Conservation (phyloP, 1,284 basidiomycete species). For the Erythrobasidium hasegawianum region DNA sequence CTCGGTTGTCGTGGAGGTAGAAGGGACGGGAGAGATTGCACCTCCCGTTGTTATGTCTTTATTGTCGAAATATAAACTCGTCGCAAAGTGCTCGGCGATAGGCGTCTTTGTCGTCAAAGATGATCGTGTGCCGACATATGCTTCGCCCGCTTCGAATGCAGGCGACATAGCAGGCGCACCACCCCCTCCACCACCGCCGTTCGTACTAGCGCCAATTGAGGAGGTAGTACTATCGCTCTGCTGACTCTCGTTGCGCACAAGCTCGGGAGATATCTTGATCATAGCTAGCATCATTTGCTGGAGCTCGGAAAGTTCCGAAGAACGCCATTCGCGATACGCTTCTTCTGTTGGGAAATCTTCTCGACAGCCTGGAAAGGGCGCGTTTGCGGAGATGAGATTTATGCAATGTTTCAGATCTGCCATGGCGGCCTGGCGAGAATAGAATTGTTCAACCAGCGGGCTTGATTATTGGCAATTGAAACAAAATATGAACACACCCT, state of each 20-base stretch:
- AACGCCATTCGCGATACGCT: slow-evolving; percentile 79
- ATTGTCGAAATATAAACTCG: not conserved
- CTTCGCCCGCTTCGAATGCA: slow-evolving; percentile 29
- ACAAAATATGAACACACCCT: slow-evolving; percentile 58
- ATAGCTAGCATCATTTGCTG: slow-evolving; percentile 85
- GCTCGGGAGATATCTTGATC: slow-evolving; percentile 79
- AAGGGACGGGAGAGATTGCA: not conserved
- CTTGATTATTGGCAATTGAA: no score
- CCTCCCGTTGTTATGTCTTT: not conserved
- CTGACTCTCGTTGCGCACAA: slow-evolving; percentile 54
- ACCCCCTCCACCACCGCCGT: no score
- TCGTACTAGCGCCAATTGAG: not conserved
- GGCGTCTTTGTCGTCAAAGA: slow-evolving; percentile 57
- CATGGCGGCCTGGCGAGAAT: slow-evolving; percentile 69
- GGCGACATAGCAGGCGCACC: not conserved
- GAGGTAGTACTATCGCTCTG: not conserved
- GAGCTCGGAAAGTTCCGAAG: slow-evolving; percentile 74
- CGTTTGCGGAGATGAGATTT: slow-evolving; percentile 82
- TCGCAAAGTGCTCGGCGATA: slow-evolving; percentile 57
- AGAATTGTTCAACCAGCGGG: no score
- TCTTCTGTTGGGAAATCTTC: slow-evolving; percentile 79
- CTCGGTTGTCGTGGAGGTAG: slow-evolving; percentile 9
- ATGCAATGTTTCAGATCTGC: slow-evolving; percentile 83
- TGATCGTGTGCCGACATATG: slow-evolving; percentile 50
- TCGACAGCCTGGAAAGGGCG: slow-evolving; percentile 74